A percentile compares a stretch with the other conserved stretches of the same genome.
These are phyloP conservation scores for Didymella segeticola DNA, from an alignment of 2,329 filamentous ascomycete species.

Conservation along the genomic window DNA sequence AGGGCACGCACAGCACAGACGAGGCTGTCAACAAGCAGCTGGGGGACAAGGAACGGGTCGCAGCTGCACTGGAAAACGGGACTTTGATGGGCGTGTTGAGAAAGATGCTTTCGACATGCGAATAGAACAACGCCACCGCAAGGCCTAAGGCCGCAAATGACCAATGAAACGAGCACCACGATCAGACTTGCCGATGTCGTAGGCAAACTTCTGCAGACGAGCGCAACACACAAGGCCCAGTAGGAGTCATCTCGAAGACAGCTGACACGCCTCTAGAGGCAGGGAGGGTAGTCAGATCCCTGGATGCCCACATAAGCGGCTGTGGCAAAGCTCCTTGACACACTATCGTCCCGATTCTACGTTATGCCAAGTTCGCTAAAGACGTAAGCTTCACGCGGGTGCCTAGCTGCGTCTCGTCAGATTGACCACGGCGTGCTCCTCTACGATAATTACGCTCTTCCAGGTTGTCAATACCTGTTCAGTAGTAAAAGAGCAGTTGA, in stretches of 20 bases:
- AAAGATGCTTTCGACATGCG: constrained; percentile 91
- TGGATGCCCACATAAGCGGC: too few species aligned
- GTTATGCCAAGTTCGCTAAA: too few species aligned
- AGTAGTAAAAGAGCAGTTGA: too few species aligned
- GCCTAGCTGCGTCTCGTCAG: too few species aligned
- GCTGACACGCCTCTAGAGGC: neutral
- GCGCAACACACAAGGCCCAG: neutral
- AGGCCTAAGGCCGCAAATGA: neutral
- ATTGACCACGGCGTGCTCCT: too few species aligned
- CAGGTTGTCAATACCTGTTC: too few species aligned
- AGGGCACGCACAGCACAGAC: constrained; percentile 92
- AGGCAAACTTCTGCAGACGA: neutral
- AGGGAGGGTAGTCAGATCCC: too few species aligned
- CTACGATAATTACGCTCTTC: too few species aligned
- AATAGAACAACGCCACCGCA: constrained; percentile 47
- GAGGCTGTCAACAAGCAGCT: constrained; percentile 98
- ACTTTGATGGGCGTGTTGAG: constrained; percentile 85
- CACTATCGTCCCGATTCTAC: too few species aligned
- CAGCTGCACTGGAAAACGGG: constrained; percentile 91
- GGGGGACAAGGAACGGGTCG: constrained; percentile 94
- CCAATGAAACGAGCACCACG: neutral
- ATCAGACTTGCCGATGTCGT: neutral
- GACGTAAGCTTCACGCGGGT: too few species aligned
- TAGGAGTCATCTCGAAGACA: neutral
- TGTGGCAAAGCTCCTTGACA: too few species aligned